These are phyloP conservation scores for Exserohilum turcica DNA, from an alignment of 2,329 filamentous ascomycete species.

Conservation along the genomic window DNA sequence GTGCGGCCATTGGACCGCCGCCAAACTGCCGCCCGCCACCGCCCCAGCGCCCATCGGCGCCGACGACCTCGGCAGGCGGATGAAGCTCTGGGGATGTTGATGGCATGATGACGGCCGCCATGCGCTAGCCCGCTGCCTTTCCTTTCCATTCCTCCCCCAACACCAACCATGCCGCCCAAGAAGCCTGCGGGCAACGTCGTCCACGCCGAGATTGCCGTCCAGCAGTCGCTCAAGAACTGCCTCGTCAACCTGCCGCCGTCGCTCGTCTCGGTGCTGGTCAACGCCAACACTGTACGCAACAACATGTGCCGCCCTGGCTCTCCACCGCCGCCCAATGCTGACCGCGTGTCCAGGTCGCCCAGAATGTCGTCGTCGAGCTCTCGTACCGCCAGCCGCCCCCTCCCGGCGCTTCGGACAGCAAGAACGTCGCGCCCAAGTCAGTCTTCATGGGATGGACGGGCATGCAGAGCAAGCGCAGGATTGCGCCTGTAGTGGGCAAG, in stretches of 20 bases:
- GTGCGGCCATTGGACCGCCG: constrained; percentile 26
- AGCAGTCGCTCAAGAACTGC: constrained; percentile 85
- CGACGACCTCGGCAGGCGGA: constrained; percentile 40
- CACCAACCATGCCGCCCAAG: constrained; percentile 45
- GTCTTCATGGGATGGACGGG: constrained; percentile 96
- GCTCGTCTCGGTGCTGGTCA: constrained; percentile 82
- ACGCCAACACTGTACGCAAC: constrained; percentile 79
- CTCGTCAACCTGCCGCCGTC: constrained; percentile 89
- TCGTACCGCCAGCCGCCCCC: constrained; percentile 69
- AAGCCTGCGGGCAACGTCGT: constrained; percentile 59
- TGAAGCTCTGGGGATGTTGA: constrained; percentile 15
- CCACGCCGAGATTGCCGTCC: constrained; percentile 80
- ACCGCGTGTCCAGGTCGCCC: constrained; percentile 75
- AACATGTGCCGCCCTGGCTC: background rate
- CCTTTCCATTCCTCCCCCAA: constrained; percentile 1
- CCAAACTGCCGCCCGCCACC: constrained; percentile 28
- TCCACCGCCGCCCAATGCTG: constrained; percentile 5
- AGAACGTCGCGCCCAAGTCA: constrained; percentile 60
- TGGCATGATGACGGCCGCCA: background rate
- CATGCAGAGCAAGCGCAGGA: constrained; percentile 89
- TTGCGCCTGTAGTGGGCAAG: constrained; percentile 72
- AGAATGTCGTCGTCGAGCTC: constrained; percentile 96
- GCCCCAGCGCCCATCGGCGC: constrained; percentile 25
- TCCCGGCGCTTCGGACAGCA: constrained; percentile 46
- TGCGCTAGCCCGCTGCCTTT: constrained; percentile 3